Evolutionary conservation across 495 filamentous ascomycete genomes (phyloP).

Genomic region (Talaromyces liani): DNA sequence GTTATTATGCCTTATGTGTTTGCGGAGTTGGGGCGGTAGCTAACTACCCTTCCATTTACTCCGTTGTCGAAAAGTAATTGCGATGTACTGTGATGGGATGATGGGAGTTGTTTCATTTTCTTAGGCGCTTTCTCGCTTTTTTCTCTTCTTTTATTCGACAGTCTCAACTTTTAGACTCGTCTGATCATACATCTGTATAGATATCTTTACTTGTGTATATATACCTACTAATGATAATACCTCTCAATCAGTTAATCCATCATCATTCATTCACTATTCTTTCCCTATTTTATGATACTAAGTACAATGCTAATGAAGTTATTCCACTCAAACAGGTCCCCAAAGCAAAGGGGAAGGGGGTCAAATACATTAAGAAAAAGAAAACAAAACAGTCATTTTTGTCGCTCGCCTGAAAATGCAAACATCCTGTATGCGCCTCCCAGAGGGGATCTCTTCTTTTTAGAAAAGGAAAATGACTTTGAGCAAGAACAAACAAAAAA

Average conservation of each 20-base stretch:
- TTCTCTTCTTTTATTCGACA: background rate
- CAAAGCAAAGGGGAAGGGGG: slow-evolving; percentile 3
- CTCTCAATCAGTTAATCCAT: background rate
- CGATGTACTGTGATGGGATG: background rate
- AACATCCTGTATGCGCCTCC: slow-evolving; percentile 3
- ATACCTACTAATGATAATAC: background rate
- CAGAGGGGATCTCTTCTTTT: background rate
- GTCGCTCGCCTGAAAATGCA: slow-evolving; percentile 20
- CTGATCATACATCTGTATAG: background rate
- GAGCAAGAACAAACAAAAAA: slow-evolving; percentile 8
- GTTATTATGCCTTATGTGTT: slow-evolving; percentile 84
- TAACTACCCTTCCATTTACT: background rate
- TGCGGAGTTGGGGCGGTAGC: slow-evolving; percentile 38
- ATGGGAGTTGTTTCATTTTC: background rate
- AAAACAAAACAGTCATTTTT: slow-evolving; percentile 14
- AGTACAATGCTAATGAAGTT: slow-evolving; percentile 4
- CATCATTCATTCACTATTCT: slow-evolving; percentile 1
- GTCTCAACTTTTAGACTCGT: background rate
- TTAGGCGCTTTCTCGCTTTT: background rate
- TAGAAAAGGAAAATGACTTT: background rate
- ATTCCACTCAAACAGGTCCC: background rate
- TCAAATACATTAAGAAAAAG: slow-evolving; percentile 13
- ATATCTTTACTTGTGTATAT: background rate
- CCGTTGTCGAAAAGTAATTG: background rate
- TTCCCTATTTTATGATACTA: slow-evolving; percentile 1